Evolutionary conservation across 148 eudicot genomes (phyloP).

Genomic region (Diospyros lotus): DNA sequence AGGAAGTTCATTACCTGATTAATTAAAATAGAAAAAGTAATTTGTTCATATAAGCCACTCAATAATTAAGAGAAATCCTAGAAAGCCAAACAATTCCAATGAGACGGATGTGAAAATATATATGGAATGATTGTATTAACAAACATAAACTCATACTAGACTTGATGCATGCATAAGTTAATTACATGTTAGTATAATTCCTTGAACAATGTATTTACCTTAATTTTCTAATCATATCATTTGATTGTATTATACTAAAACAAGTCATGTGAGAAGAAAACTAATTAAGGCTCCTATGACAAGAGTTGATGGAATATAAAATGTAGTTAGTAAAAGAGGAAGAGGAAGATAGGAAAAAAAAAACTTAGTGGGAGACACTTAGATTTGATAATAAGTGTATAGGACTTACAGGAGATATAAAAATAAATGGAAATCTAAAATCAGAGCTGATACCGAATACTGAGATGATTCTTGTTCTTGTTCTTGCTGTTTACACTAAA

Average conservation of each 20-base stretch:
- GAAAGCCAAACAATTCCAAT: neutral
- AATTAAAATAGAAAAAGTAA: constrained; percentile 12
- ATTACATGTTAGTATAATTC: neutral
- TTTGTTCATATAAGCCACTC: neutral
- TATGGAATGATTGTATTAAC: neutral
- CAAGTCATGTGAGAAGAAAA: neutral
- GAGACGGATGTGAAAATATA: neutral
- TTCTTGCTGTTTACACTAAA: too few relatives aligned
- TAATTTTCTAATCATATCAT: neutral
- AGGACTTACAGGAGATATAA: too few relatives aligned
- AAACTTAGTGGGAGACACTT: too few relatives aligned
- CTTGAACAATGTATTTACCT: neutral
- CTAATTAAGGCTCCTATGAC: too few relatives aligned
- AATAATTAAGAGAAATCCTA: neutral
- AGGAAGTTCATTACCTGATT: constrained; percentile 74
- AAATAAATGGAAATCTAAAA: neutral
- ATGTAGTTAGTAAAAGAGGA: too few relatives aligned
- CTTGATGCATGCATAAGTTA: neutral
- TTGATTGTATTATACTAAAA: neutral
- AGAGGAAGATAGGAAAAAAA: too few relatives aligned
- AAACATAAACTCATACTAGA: constrained; percentile 3
- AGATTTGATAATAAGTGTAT: too few relatives aligned
- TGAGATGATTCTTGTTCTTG: too few relatives aligned
- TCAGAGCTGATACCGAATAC: neutral
- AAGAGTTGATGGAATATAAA: neutral